These are phyloP conservation scores for Chaetomium olivaceum DNA, from an alignment of 2,329 filamentous ascomycete genomes.

Conservation along the genomic window DNA sequence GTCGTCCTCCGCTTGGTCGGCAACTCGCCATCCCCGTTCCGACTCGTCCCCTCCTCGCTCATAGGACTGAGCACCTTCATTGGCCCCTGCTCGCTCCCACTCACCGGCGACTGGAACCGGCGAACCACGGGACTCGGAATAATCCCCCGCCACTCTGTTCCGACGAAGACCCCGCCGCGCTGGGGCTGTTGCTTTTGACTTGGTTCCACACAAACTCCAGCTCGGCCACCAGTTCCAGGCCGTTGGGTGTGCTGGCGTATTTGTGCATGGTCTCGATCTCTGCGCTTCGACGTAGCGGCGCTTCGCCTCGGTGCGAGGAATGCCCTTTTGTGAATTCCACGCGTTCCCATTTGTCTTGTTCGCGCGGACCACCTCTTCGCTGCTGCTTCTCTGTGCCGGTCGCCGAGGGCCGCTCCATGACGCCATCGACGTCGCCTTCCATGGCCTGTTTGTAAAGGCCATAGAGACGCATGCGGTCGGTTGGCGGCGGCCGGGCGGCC, in stretches of 20 bases:
- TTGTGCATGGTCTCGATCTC: conserved; percentile 94
- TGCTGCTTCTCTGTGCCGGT: conserved; percentile 47
- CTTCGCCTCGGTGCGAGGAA: conserved; percentile 90
- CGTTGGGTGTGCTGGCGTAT: conserved; percentile 87
- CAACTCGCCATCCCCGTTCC: conserved; percentile 49
- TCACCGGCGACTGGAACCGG: conserved; percentile 50
- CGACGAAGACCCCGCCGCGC: conserved; percentile 43
- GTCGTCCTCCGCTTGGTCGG: conserved; percentile 46
- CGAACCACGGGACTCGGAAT: conserved; percentile 40
- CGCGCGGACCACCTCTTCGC: conserved; percentile 59
- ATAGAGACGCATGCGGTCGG: conserved; percentile 88
- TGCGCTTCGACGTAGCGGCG: conserved; percentile 88
- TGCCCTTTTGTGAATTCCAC: conserved; percentile 83
- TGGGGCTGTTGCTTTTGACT: conserved; percentile 81
- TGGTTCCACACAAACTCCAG: conserved; percentile 99
- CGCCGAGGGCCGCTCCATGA: conserved; percentile 76
- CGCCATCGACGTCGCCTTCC: conserved; percentile 94
- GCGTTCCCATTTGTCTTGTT: conserved; percentile 86
- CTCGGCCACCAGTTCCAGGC: conserved; percentile 83
- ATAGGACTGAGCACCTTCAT: conserved; percentile 80
- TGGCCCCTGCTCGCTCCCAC: conserved; percentile 54
- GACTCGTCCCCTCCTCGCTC: conserved; percentile 78
- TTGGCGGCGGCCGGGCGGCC: conserved; percentile 80
- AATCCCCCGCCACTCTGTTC: conserved; percentile 47
- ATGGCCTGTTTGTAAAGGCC: conserved; percentile 98